These are phyloP conservation scores for Nothophaeocryptopus gaeumannii DNA, from an alignment of 2,329 filamentous ascomycete species.

Conservation along the genomic window DNA sequence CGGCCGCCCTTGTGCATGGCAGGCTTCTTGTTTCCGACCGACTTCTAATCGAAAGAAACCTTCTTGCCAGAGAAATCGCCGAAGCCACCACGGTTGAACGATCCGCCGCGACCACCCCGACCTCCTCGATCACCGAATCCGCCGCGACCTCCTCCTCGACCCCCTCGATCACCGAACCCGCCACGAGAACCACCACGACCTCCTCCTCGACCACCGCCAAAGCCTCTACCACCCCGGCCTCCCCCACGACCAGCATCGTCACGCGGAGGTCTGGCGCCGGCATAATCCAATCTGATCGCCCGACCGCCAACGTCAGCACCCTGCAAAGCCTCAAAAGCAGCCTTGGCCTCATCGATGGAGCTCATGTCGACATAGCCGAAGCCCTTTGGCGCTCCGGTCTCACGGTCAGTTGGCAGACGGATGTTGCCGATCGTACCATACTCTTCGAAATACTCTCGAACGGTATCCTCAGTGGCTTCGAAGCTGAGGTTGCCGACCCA, in stretches of 20 bases:
- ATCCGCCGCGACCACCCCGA: conserved; percentile 48
- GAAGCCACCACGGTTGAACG: conserved; percentile 55
- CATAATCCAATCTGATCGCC: conserved; percentile 78
- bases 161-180: conserved; percentile 49
- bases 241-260: conserved; percentile 40
- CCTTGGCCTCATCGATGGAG: conserved; percentile 77
- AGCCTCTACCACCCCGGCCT: conserved; percentile 43
- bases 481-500: conserved; percentile 92
- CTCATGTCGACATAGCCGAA: conserved; percentile 88
- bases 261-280: conserved; percentile 59
- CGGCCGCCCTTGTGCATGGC: no score
- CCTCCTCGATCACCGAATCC: conserved; percentile 50
- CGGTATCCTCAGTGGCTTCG: conserved; percentile 71
- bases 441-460: conserved; percentile 71
- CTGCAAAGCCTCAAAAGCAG: conserved; percentile 67
- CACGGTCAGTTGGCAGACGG: conserved; percentile 83
- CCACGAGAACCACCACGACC: conserved; percentile 41
- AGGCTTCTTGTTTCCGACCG: no score
- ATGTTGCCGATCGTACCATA: conserved; percentile 71
- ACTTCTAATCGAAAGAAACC: conserved; percentile 59
- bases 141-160: conserved; percentile 52
- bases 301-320: conserved; percentile 71
- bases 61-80: conserved; percentile 75
- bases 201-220: conserved; percentile 37
- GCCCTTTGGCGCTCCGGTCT: conserved; percentile 81